A percentile compares a stretch with the other conserved stretches of the same genome.
Conservation (phyloP, 306 rosid genomes). For the Purshia tridentata region DNA sequence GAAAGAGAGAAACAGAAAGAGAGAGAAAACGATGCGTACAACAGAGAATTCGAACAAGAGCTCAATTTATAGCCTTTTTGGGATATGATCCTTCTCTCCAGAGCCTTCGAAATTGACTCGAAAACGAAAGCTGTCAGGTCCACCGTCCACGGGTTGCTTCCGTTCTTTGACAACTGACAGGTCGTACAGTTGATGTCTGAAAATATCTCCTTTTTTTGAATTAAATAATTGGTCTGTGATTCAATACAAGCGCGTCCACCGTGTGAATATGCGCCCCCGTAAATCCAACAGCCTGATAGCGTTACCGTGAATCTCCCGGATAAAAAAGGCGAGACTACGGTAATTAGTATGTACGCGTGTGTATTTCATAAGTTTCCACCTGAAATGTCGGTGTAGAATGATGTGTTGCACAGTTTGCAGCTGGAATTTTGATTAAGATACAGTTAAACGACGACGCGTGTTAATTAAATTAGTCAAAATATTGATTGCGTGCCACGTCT, state of each 20-base stretch:
- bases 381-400: background rate
- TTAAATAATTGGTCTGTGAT: background rate
- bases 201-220: slow-evolving; percentile 10
- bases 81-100: slow-evolving; percentile 9
- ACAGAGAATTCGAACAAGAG: background rate
- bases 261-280: background rate
- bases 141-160: background rate
- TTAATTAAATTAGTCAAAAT: too few relatives aligned
- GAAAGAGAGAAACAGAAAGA: background rate
- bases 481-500: background rate
- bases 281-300: background rate
- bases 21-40: background rate
- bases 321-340: background rate
- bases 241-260: background rate
- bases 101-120: slow-evolving; percentile 40
- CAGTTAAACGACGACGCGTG: slow-evolving; percentile 24
- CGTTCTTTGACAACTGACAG: background rate
- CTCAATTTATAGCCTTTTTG: slow-evolving; percentile 24
- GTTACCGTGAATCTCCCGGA: background rate
- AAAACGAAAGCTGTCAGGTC: slow-evolving; percentile 11
- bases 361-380: background rate
- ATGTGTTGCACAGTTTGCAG: background rate
- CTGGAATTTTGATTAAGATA: background rate
- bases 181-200: background rate
- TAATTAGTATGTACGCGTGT: background rate